These are phyloP conservation scores for Hortiboletus rubellus DNA, from an alignment of 1,284 basidiomycete species.

Conservation along the genomic window DNA sequence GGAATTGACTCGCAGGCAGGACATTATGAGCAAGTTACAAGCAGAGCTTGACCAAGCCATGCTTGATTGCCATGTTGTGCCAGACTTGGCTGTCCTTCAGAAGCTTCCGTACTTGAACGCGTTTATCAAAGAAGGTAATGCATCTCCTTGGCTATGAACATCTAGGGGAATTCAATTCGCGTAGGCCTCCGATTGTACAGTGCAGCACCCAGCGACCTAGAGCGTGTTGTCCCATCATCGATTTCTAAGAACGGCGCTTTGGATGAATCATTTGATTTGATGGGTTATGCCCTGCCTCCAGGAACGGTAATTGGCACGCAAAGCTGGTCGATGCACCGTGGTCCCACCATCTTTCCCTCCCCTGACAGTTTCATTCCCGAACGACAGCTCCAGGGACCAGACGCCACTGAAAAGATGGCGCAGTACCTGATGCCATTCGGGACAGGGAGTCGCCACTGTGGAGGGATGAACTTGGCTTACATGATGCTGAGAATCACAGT, in stretches of 20 bases:
- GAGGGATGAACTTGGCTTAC: constrained; percentile 72
- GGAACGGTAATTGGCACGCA: constrained; percentile 72
- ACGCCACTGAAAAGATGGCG: constrained; percentile 54
- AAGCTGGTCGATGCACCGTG: constrained; percentile 74
- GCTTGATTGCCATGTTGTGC: constrained; percentile 55
- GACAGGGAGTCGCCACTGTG: constrained; percentile 64
- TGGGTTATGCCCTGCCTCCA: constrained; percentile 75
- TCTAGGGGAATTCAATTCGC: constrained; percentile 5
- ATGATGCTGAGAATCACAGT: constrained; percentile 60
- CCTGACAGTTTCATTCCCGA: constrained; percentile 72
- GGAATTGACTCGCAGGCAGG: constrained; percentile 69
- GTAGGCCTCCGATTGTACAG: constrained; percentile 67
- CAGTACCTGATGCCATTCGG: constrained; percentile 75
- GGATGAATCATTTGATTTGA: constrained; percentile 66
- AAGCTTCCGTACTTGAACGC: constrained; percentile 69
- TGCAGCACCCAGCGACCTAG: constrained; percentile 68
- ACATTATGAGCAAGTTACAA: constrained; percentile 64
- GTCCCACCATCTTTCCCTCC: constrained; percentile 62
- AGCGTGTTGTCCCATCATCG: constrained; percentile 65
- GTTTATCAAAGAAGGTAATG: constrained; percentile 71
- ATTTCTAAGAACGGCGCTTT: constrained; percentile 49
- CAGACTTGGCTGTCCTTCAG: constrained; percentile 58
- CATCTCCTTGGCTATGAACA: neutral
- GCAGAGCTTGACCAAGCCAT: constrained; percentile 68
- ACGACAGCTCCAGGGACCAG: constrained; percentile 59